A percentile compares a stretch with the other conserved stretches of the same genome.
Evolutionary conservation across 208 protist genomes (phyloP).

Genomic region (Acanthamoeba divionensis): DNA sequence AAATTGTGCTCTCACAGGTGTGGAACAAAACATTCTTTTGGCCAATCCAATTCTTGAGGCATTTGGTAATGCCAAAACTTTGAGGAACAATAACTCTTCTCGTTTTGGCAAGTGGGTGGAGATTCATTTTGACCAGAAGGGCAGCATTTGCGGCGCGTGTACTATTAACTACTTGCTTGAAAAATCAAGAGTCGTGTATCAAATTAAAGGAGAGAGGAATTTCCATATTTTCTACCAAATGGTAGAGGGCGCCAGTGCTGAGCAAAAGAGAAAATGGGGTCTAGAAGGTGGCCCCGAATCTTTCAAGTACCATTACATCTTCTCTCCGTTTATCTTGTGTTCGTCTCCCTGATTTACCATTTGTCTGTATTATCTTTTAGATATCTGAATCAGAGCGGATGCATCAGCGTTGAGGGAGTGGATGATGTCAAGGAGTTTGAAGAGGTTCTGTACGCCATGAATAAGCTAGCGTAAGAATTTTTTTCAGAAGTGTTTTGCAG

Average conservation of each 20-base stretch:
- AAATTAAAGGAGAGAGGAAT: constrained; percentile 71
- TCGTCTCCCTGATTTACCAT: constrained; percentile 45
- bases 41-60: constrained; percentile 66
- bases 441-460: constrained; percentile 82
- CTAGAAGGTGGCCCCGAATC: background rate
- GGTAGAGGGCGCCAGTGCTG: background rate
- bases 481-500: background rate
- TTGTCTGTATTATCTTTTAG: constrained; percentile 83
- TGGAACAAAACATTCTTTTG: background rate
- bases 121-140: constrained; percentile 71
- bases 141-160: constrained; percentile 68
- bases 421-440: constrained; percentile 88
- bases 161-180: constrained; percentile 52
- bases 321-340: background rate
- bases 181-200: constrained; percentile 57
- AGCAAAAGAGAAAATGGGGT: background rate
- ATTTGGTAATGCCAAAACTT: constrained; percentile 76
- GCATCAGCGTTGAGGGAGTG: constrained; percentile 75
- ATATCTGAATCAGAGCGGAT: constrained; percentile 87
- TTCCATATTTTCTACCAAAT: constrained; percentile 95
- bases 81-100: constrained; percentile 79
- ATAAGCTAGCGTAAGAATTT: background rate
- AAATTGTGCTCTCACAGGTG: background rate
- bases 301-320: background rate
- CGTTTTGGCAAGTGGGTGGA: constrained; percentile 79